Percentiles rank a stretch among this genome's conserved stretches.
These are phyloP conservation scores for Hordeum pubiflorum DNA, from an alignment of 202 grass and related monocot species.

Conservation along the genomic window DNA sequence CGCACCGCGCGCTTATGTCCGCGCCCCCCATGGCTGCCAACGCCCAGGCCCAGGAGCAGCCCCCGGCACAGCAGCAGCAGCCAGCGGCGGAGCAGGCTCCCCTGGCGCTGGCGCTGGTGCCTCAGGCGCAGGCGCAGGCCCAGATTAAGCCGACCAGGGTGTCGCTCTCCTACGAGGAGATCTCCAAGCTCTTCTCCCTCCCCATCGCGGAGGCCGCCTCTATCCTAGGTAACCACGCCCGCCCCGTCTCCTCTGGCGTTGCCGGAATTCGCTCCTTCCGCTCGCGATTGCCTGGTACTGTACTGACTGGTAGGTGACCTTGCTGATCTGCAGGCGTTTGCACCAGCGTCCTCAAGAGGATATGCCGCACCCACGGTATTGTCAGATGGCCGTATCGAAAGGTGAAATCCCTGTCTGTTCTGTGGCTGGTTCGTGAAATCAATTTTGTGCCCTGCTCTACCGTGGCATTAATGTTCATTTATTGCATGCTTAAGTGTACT, in stretches of 20 bases:
- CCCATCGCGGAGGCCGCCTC: constrained; percentile 86
- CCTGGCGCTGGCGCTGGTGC: not conserved
- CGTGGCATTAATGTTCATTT: not conserved
- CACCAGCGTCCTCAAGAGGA: constrained; percentile 89
- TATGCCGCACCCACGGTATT: constrained; percentile 89
- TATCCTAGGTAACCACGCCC: constrained; percentile 51
- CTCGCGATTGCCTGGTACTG: not conserved
- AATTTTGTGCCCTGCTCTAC: not conserved
- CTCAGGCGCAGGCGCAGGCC: not conserved
- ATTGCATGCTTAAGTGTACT: not conserved
- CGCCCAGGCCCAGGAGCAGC: not conserved
- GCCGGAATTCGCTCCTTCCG: not conserved
- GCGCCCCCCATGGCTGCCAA: constrained; percentile 31
- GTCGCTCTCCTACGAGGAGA: constrained; percentile 74
- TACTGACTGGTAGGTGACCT: not conserved
- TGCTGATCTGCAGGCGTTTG: constrained; percentile 55
- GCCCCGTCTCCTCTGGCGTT: not conserved
- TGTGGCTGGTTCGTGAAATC: not conserved
- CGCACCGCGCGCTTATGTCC: not conserved
- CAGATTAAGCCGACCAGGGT: constrained; percentile 43
- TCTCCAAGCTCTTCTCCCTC: constrained; percentile 83
- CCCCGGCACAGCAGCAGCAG: not conserved
- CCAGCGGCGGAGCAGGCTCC: not conserved
- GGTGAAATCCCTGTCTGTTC: constrained; percentile 22
- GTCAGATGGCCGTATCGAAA: constrained; percentile 92